Percentiles rank a stretch among this genome's conserved stretches.
Conservation (phyloP, 2,329 filamentous ascomycete species). For the Lasiodiplodia sp. region DNA sequence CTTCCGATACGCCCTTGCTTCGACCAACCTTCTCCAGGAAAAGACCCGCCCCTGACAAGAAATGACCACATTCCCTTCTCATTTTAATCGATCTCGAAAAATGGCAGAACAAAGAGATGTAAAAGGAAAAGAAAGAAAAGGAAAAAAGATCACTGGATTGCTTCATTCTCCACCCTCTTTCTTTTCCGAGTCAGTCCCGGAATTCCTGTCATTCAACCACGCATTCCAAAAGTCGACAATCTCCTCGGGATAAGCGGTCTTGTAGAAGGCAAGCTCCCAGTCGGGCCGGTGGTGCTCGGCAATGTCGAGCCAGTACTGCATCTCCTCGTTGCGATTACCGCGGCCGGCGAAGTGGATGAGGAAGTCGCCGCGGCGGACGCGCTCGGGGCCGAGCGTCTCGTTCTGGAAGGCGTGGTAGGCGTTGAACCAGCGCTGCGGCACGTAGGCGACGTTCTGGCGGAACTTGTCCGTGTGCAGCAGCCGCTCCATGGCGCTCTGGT, state of each 20-base stretch:
- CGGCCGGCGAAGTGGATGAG: constrained; percentile 54
- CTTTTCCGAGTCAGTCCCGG: neutral
- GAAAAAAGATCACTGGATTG: neutral
- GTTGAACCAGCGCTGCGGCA: constrained; percentile 55
- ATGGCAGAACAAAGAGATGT: neutral
- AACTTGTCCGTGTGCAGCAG: constrained; percentile 46
- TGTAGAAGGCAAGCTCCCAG: constrained; percentile 48
- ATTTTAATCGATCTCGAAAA: too few species aligned
- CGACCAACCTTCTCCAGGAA: neutral
- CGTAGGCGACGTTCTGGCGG: constrained; percentile 41
- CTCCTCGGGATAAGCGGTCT: constrained; percentile 47
- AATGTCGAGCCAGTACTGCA: constrained; percentile 48
- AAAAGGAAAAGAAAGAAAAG: neutral
- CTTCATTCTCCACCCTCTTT: neutral
- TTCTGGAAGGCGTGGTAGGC: constrained; percentile 50
- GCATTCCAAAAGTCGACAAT: constrained; percentile 33
- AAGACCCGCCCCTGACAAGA: neutral
- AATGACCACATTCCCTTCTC: neutral
- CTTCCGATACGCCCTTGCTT: neutral
- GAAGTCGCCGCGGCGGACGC: constrained; percentile 50
- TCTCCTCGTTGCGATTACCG: constrained; percentile 41
- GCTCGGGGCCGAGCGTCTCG: constrained; percentile 41
- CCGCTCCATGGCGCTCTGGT: constrained; percentile 52
- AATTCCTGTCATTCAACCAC: neutral
- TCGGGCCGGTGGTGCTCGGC: constrained; percentile 48